Conservation (phyloP, 2,329 filamentous ascomycete species). For the Colletotrichum echinochloae region DNA sequence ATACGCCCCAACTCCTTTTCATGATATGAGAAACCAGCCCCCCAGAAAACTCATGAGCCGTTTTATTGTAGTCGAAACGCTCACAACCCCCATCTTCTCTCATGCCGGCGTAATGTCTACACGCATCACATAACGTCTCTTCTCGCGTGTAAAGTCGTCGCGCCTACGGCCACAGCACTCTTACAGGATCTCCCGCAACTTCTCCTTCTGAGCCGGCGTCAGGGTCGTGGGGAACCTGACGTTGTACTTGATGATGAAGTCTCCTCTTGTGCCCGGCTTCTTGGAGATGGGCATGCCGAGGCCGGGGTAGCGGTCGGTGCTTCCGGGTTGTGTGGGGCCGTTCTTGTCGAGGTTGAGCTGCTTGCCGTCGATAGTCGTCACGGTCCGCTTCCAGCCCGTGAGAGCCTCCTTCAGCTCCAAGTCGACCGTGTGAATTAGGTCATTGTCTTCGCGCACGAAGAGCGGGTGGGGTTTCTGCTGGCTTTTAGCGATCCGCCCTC, state of each 20-base stretch:
- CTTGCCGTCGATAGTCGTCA: constrained; percentile 92
- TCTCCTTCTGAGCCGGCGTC: constrained; percentile 81
- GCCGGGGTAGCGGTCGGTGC: constrained; percentile 82
- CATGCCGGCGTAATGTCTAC: not conserved
- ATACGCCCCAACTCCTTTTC: constrained; percentile 29
- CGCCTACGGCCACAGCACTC: not conserved
- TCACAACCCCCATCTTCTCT: not conserved
- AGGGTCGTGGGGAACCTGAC: constrained; percentile 90
- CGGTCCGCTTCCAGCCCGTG: constrained; percentile 92
- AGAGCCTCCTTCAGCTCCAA: constrained; percentile 93
- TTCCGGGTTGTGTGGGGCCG: constrained; percentile 88
- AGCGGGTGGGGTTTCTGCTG: constrained; percentile 85
- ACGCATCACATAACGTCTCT: not conserved
- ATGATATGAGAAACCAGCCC: constrained; percentile 26
- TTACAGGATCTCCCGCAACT: constrained; percentile 82
- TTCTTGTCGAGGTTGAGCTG: constrained; percentile 82
- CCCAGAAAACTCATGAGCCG: not conserved
- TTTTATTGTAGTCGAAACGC: constrained; percentile 11
- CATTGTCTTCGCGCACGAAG: constrained; percentile 89
- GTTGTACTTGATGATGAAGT: constrained; percentile 90
- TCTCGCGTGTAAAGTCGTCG: not conserved
- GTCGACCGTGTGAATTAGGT: constrained; percentile 82
- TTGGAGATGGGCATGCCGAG: constrained; percentile 97
- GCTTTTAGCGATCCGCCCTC: constrained; percentile 55
- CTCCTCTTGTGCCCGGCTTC: constrained; percentile 84